Evolutionary conservation across 78 protist species (phyloP).

Genomic region (Dictyostelium purpureum): DNA sequence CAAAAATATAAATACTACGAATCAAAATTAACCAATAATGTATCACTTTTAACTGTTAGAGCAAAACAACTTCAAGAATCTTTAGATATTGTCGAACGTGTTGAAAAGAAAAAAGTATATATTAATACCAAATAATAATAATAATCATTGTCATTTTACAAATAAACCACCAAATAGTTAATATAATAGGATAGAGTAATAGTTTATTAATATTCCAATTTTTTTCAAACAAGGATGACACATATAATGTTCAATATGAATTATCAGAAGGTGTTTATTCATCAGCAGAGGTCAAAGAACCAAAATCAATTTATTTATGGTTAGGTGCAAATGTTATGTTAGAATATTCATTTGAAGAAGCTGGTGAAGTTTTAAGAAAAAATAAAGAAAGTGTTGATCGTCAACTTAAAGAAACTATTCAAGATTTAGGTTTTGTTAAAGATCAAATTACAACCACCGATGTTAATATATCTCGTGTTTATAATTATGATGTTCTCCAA

Average conservation of each 20-base stretch:
- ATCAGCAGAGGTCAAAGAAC: constrained; percentile 61
- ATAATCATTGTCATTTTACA: not conserved
- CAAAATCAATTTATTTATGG: constrained; percentile 86
- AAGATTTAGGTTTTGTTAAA: constrained; percentile 83
- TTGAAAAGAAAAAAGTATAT: constrained; percentile 26
- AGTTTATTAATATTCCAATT: not conserved
- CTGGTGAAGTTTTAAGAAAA: constrained; percentile 66
- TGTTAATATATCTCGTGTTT: constrained; percentile 84
- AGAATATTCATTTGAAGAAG: constrained; percentile 88
- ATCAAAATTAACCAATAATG: constrained; percentile 48
- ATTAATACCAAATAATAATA: not conserved
- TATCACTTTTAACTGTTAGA: constrained; percentile 21
- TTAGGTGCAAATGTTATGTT: constrained; percentile 92
- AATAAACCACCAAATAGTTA: not conserved
- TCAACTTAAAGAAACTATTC: constrained; percentile 36
- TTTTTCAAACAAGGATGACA: constrained; percentile 8
- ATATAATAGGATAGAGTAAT: not conserved
- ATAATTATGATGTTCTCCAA: constrained; percentile 84
- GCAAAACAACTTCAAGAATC: constrained; percentile 74
- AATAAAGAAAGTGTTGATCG: constrained; percentile 65
- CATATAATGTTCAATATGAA: constrained; percentile 51
- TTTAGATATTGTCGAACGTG: constrained; percentile 40
- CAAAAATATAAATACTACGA: constrained; percentile 66
- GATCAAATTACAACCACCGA: constrained; percentile 88
- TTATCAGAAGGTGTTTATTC: constrained; percentile 75